Conservation (phyloP, 768 basidiomycete genomes). For the Mycena olivaceomarginata region DNA sequence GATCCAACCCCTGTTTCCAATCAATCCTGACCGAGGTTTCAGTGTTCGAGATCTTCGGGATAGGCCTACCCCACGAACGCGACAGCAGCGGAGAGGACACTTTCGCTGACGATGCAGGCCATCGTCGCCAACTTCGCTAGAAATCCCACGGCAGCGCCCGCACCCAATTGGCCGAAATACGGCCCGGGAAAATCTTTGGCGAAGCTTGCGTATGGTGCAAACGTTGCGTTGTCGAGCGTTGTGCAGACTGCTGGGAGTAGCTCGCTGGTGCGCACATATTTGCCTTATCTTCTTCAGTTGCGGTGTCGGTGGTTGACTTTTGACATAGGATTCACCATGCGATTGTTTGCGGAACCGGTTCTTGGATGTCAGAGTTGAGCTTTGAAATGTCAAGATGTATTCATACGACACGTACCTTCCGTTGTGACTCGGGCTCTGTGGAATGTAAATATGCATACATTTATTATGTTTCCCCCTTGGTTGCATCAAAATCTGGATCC, state of each 20-base stretch:
- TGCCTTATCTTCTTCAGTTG: background rate
- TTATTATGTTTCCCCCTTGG: too few relatives aligned
- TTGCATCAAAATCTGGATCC: background rate
- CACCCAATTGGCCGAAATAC: conserved; percentile 45
- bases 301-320: background rate
- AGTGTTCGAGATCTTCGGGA: conserved; percentile 52
- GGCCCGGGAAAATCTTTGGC: conserved; percentile 44
- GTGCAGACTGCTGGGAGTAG: conserved; percentile 39
- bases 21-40: too few relatives aligned
- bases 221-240: conserved; percentile 42
- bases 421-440: background rate
- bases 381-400: background rate
- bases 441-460: too few relatives aligned
- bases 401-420: background rate
- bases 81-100: conserved; percentile 43
- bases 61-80: conserved; percentile 50
- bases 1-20: too few relatives aligned
- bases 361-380: conserved; percentile 25
- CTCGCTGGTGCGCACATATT: conserved; percentile 29
- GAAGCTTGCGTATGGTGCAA: conserved; percentile 45
- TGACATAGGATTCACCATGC: conserved; percentile 11
- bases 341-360: conserved; percentile 18
- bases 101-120: conserved; percentile 49
- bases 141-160: conserved; percentile 40
- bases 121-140: conserved; percentile 46